phyloP scores from a whole-genome alignment of 78 protist genomes.

The Dictyostelium capitatum region DNA sequence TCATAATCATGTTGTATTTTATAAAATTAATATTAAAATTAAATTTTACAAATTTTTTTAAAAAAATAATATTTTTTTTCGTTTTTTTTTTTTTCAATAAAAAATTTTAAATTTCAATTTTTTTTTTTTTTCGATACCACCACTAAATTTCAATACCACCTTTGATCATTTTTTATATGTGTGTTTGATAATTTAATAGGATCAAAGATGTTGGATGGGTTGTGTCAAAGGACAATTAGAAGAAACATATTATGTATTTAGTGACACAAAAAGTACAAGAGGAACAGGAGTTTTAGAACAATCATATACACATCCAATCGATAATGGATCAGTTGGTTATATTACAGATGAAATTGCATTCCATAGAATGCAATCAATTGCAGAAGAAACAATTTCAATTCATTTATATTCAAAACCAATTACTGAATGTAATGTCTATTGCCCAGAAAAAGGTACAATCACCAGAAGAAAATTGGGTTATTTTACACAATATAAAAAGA shows the following conservation, averaged over 20 bases:
- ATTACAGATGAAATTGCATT: slow-evolving; percentile 84
- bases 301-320: slow-evolving; percentile 44
- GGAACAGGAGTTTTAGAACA: slow-evolving; percentile 48
- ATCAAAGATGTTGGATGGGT: slow-evolving; percentile 83
- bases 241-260: slow-evolving; percentile 69
- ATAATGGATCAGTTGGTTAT: slow-evolving; percentile 78
- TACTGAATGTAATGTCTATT: slow-evolving; percentile 78
- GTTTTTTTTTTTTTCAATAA: neutral
- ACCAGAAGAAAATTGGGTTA: slow-evolving; percentile 73
- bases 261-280: slow-evolving; percentile 34
- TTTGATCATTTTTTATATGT: neutral
- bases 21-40: neutral
- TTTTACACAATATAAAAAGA: slow-evolving; percentile 63
- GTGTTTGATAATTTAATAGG: slow-evolving; percentile 2
- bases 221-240: slow-evolving; percentile 65
- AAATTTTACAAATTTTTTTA: neutral
- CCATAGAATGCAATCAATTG: slow-evolving; percentile 51
- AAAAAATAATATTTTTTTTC: neutral
- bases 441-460: slow-evolving; percentile 70
- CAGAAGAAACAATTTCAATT: slow-evolving; percentile 52
- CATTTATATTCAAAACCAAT: slow-evolving; percentile 84
- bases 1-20: too few relatives aligned
- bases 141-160: neutral
- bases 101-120: too few relatives aligned
- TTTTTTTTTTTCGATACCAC: neutral